Conservation (phyloP, 2,329 filamentous ascomycete species). For the Xylariaceae sp. region DNA sequence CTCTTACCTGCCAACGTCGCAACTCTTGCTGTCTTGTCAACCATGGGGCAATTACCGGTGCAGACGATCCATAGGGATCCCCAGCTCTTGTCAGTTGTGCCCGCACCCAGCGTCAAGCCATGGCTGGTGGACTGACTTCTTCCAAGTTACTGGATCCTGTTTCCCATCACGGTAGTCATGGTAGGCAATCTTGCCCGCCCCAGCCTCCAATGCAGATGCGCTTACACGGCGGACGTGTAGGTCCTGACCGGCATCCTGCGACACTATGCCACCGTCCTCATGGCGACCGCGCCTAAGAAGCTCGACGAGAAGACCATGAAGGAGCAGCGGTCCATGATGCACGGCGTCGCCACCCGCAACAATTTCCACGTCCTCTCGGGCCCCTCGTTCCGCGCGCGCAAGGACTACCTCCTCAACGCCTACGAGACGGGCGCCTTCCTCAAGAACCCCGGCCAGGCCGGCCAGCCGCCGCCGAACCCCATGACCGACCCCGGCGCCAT, state of each 20-base stretch:
- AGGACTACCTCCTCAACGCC: constrained; percentile 69
- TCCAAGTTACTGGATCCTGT: constrained; percentile 92
- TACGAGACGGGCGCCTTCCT: constrained; percentile 84
- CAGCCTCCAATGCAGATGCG: neutral
- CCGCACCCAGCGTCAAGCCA: neutral
- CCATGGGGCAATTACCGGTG: constrained; percentile 78
- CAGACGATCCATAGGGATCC: constrained; percentile 99
- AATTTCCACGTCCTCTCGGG: constrained; percentile 76
- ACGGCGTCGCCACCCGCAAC: constrained; percentile 73
- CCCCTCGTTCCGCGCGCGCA: constrained; percentile 69
- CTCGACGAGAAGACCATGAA: constrained; percentile 67
- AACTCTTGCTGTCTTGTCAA: too few relatives aligned
- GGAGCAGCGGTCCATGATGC: constrained; percentile 78
- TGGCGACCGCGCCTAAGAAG: constrained; percentile 78
- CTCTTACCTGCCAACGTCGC: too few relatives aligned
- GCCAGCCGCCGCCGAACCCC: constrained; percentile 84
- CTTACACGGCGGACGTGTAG: too few relatives aligned
- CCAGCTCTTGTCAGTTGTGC: constrained; percentile 74
- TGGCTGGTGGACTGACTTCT: constrained; percentile 7
- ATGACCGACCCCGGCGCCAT: constrained; percentile 93
- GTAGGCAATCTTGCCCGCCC: constrained; percentile 30
- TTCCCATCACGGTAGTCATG: constrained; percentile 97
- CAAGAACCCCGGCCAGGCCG: constrained; percentile 78
- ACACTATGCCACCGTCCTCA: constrained; percentile 91
- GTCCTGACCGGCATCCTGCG: constrained; percentile 91